phyloP scores from a whole-genome alignment of 345 rosid species.

The Sapria himalayana region DNA sequence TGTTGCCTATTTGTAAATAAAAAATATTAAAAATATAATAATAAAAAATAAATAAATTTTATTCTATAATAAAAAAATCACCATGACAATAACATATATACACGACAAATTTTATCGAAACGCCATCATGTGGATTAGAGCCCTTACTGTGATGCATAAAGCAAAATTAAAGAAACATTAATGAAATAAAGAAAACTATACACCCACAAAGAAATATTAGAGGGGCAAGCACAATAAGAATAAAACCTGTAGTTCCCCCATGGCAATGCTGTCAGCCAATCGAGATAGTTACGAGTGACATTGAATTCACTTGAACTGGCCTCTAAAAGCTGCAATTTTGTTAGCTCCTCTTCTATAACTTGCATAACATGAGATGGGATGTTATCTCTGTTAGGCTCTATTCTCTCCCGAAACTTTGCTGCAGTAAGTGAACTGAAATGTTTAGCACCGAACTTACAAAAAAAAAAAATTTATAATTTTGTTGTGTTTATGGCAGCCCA shows the following conservation, averaged over 20 bases:
- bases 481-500: too few species aligned
- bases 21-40: too few species aligned
- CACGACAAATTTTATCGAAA: too few species aligned
- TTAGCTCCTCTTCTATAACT: constrained; percentile 96
- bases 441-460: not conserved
- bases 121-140: too few species aligned
- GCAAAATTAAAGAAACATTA: too few species aligned
- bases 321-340: constrained; percentile 90
- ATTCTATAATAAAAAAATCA: too few species aligned
- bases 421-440: constrained; percentile 14
- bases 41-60: too few species aligned
- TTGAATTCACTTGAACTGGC: constrained; percentile 99
- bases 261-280: constrained; percentile 91
- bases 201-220: not conserved
- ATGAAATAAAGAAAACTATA: too few species aligned
- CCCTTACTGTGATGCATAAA: too few species aligned
- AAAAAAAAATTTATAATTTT: not conserved
- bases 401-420: constrained; percentile 89
- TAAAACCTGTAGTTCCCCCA: constrained; percentile 92
- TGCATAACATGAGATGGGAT: constrained; percentile 76
- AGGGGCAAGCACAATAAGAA: constrained; percentile 6
- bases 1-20: too few species aligned
- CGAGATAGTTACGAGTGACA: constrained; percentile 96
- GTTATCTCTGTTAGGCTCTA: constrained; percentile 69
- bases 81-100: too few species aligned